phyloP scores from a whole-genome alignment of 164 flowering plant genomes.

The Dillenia turbinata region DNA sequence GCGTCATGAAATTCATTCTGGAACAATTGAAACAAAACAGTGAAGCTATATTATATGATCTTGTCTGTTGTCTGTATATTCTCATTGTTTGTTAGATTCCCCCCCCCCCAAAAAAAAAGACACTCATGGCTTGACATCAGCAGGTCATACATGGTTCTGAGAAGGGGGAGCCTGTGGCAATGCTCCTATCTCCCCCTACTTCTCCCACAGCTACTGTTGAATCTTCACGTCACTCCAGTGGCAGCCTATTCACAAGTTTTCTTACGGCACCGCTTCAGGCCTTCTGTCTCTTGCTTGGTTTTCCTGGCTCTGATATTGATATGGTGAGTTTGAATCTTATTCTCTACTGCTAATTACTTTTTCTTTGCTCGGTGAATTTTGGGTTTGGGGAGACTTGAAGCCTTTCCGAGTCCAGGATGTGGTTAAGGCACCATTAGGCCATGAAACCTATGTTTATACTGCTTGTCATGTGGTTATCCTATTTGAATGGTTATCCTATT shows the following conservation, averaged over 20 bases:
- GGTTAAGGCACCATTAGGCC: too few species aligned
- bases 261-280: constrained; percentile 92
- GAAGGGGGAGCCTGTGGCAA: constrained; percentile 75
- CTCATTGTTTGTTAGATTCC: too few species aligned
- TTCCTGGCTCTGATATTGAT: constrained; percentile 55
- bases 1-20: too few species aligned
- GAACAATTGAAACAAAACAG: too few species aligned
- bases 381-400: background rate
- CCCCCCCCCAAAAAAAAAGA: too few species aligned
- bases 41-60: too few species aligned
- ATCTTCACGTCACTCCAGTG: constrained; percentile 48
- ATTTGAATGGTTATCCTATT: background rate
- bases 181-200: constrained; percentile 77
- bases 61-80: too few species aligned
- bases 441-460: too few species aligned
- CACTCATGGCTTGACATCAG: constrained; percentile 5
- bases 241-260: constrained; percentile 80
- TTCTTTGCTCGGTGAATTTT: background rate
- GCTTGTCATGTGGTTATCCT: background rate
- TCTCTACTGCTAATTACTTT: background rate
- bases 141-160: constrained; percentile 75
- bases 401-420: too few species aligned
- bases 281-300: constrained; percentile 70
- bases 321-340: constrained; percentile 36
- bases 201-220: constrained; percentile 35